Evolutionary conservation across 2,329 filamentous ascomycete species (phyloP).

Genomic region (Paecilomyces formosus): DNA sequence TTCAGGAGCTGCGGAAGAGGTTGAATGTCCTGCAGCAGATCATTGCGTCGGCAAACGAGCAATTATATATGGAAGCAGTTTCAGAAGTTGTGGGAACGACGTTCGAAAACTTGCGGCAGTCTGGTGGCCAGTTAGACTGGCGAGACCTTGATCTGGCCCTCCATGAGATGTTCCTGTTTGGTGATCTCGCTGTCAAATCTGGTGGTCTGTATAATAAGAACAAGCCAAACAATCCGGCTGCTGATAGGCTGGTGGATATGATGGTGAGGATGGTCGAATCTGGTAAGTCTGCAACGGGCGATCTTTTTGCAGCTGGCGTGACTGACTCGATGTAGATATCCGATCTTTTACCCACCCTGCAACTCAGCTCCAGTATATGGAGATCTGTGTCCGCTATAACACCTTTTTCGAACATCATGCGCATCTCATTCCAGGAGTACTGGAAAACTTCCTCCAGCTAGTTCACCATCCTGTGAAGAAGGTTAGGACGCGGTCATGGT

Average conservation of each 20-base stretch:
- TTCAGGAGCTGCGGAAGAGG: constrained; percentile 85
- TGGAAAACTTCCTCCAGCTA: constrained; percentile 85
- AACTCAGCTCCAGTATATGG: constrained; percentile 94
- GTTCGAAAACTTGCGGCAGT: constrained; percentile 70
- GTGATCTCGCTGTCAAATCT: constrained; percentile 83
- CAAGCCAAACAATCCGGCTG: constrained; percentile 68
- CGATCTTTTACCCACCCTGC: constrained; percentile 82
- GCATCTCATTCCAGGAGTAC: constrained; percentile 71
- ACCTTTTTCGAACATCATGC: constrained; percentile 84
- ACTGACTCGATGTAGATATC: constrained; percentile 52
- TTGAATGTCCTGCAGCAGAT: constrained; percentile 88
- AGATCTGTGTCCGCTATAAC: constrained; percentile 91
- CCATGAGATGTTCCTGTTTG: constrained; percentile 92
- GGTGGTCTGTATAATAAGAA: constrained; percentile 82
- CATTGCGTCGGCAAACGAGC: constrained; percentile 80
- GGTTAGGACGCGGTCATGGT: constrained; percentile 89
- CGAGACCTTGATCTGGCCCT: constrained; percentile 88
- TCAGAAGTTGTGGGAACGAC: constrained; percentile 83
- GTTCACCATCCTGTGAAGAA: constrained; percentile 83
- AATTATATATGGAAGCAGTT: constrained; percentile 78
- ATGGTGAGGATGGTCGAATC: constrained; percentile 95
- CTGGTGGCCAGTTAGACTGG: constrained; percentile 76
- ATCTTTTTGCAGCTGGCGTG: constrained; percentile 6
- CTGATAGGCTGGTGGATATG: constrained; percentile 79
- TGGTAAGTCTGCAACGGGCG: constrained; percentile 47